Conservation (phyloP, 768 basidiomycete genomes). For the Hysterangium stoloniferum region DNA sequence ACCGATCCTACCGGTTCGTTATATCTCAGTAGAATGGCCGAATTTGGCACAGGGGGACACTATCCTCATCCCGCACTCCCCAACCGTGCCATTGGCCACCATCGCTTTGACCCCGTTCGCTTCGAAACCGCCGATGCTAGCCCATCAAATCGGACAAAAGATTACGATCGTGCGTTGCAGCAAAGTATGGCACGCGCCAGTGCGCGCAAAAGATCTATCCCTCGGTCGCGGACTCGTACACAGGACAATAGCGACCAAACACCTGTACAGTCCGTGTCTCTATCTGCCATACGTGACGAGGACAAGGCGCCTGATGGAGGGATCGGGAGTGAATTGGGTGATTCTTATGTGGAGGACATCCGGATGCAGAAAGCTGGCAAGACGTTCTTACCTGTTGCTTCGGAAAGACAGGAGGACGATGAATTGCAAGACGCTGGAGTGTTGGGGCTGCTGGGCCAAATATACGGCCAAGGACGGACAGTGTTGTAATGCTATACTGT, state of each 20-base stretch:
- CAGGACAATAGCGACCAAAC: slow-evolving; percentile 14
- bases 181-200: slow-evolving; percentile 36
- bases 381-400: slow-evolving; percentile 25
- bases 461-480: slow-evolving; percentile 40
- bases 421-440: slow-evolving; percentile 74
- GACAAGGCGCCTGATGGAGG: slow-evolving; percentile 46
- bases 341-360: slow-evolving; percentile 67
- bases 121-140: not conserved
- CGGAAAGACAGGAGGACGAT: slow-evolving; percentile 43
- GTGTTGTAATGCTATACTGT: slow-evolving; percentile 13
- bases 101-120: slow-evolving; percentile 21
- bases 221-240: slow-evolving; percentile 36
- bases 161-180: slow-evolving; percentile 67
- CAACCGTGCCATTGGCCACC: slow-evolving; percentile 11
- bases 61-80: not conserved
- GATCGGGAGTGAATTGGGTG: slow-evolving; percentile 56
- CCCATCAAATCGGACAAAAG: slow-evolving; percentile 46
- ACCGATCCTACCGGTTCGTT: slow-evolving; percentile 85
- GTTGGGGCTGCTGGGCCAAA: slow-evolving; percentile 77
- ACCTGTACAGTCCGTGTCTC: slow-evolving; percentile 36
- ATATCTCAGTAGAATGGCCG: slow-evolving; percentile 79
- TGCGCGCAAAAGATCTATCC: slow-evolving; percentile 15
- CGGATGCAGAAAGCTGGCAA: slow-evolving; percentile 28
- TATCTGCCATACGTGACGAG: slow-evolving; percentile 38
- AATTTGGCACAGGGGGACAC: slow-evolving; percentile 33